Evolutionary conservation across 2,329 filamentous ascomycete species (phyloP).

Genomic region (Meredithiella fracta): DNA sequence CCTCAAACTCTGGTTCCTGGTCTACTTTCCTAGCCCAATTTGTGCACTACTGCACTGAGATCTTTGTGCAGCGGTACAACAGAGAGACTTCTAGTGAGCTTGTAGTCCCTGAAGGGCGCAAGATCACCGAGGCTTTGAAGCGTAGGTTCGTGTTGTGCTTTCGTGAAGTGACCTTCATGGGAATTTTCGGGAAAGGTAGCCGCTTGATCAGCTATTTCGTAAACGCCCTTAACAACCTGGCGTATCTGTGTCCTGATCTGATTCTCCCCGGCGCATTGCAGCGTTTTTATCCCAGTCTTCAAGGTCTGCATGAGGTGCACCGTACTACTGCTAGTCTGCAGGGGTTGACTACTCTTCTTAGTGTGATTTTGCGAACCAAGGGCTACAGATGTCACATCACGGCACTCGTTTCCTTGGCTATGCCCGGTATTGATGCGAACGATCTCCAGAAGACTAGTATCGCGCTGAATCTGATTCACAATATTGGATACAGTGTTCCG

Average conservation of each 20-base stretch:
- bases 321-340: conserved; percentile 86
- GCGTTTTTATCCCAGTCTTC: conserved; percentile 89
- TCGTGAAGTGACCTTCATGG: conserved; percentile 93
- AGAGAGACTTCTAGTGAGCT: conserved; percentile 85
- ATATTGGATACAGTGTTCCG: conserved; percentile 89
- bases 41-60: conserved; percentile 81
- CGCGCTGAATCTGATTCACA: conserved; percentile 86
- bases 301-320: conserved; percentile 93
- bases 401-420: conserved; percentile 73
- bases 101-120: conserved; percentile 64
- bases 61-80: conserved; percentile 96
- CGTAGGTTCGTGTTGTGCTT: conserved; percentile 76
- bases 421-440: conserved; percentile 94
- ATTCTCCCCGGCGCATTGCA: conserved; percentile 88
- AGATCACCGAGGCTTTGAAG: conserved; percentile 66
- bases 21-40: conserved; percentile 79
- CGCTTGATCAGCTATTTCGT: conserved; percentile 86
- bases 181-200: conserved; percentile 87
- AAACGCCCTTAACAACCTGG: conserved; percentile 72
- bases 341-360: conserved; percentile 79
- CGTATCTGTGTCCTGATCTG: conserved; percentile 78
- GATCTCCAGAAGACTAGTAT: conserved; percentile 93
- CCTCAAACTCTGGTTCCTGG: conserved; percentile 88
- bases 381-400: conserved; percentile 96
- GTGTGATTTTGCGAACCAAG: conserved; percentile 80